Percentiles rank a stretch among this genome's conserved stretches.
Conservation (phyloP, 768 basidiomycete species). For the Phaeotremella fagi region DNA sequence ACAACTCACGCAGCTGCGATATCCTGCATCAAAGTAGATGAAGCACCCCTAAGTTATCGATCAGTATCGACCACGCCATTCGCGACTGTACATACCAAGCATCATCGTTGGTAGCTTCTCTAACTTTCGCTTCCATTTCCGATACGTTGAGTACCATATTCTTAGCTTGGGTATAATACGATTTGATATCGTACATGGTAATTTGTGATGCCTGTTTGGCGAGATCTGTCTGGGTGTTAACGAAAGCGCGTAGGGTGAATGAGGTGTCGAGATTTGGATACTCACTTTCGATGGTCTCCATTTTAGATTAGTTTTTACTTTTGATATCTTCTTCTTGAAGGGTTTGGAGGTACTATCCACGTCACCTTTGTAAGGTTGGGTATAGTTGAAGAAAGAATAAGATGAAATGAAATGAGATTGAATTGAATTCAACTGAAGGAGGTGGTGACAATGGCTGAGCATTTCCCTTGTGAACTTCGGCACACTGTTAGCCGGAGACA, state of each 20-base stretch:
- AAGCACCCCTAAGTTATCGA: conserved; percentile 84
- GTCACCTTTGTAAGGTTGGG: too few species aligned
- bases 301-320: conserved; percentile 6
- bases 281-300: conserved; percentile 40
- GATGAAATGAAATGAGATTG: too few species aligned
- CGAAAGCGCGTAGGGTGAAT: not conserved
- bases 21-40: conserved; percentile 95
- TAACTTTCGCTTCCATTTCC: conserved; percentile 95
- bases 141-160: conserved; percentile 93
- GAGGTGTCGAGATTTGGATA: not conserved
- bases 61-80: not conserved
- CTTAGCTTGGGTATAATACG: conserved; percentile 95
- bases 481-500: too few species aligned
- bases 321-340: too few species aligned
- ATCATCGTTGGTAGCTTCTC: conserved; percentile 95
- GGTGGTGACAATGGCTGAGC: too few species aligned
- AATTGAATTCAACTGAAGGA: too few species aligned
- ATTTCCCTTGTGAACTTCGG: too few species aligned
- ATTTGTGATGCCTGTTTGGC: conserved; percentile 71
- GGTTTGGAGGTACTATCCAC: too few species aligned
- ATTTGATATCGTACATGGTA: conserved; percentile 88
- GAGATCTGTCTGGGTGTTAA: conserved; percentile 48
- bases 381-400: too few species aligned
- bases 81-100: conserved; percentile 68
- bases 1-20: conserved; percentile 85